phyloP scores from a whole-genome alignment of 2,329 filamentous ascomycete species.

The Sclerotinia glacialis region DNA sequence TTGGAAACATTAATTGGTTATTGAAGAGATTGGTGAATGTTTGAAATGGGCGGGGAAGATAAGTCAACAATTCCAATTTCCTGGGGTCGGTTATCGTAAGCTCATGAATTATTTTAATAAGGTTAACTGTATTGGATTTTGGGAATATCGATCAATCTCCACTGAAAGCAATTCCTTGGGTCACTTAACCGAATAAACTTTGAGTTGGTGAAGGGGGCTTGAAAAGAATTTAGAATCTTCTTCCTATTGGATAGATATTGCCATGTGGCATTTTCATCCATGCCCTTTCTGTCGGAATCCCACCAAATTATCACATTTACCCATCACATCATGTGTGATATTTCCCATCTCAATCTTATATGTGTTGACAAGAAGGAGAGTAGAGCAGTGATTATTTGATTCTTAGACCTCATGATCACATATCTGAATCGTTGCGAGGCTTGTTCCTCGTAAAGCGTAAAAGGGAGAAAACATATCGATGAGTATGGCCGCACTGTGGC shows the following conservation, averaged over 20 bases:
- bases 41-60: constrained; percentile 17
- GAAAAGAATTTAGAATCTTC: neutral
- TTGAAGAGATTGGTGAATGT: neutral
- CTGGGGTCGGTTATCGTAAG: neutral
- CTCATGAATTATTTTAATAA: no score
- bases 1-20: constrained; percentile 6
- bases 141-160: no score
- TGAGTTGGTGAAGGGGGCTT: neutral
- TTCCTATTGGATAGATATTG: neutral
- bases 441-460: constrained; percentile 5
- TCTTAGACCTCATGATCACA: constrained; percentile 12
- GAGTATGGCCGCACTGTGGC: constrained; percentile 6
- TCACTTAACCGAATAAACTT: no score
- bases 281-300: constrained; percentile 10
- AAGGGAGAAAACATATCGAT: neutral
- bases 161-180: no score
- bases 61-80: neutral
- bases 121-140: neutral
- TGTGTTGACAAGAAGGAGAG: neutral
- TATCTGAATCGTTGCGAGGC: neutral
- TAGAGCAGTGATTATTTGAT: neutral
- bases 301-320: neutral
- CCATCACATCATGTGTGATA: neutral
- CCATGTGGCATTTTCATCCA: constrained; percentile 6
- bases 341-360: neutral